A percentile compares a stretch with the other conserved stretches of the same genome.
phyloP scores from a whole-genome alignment of 208 protist genomes.

The Leptomonas pyrrhocoris region DNA sequence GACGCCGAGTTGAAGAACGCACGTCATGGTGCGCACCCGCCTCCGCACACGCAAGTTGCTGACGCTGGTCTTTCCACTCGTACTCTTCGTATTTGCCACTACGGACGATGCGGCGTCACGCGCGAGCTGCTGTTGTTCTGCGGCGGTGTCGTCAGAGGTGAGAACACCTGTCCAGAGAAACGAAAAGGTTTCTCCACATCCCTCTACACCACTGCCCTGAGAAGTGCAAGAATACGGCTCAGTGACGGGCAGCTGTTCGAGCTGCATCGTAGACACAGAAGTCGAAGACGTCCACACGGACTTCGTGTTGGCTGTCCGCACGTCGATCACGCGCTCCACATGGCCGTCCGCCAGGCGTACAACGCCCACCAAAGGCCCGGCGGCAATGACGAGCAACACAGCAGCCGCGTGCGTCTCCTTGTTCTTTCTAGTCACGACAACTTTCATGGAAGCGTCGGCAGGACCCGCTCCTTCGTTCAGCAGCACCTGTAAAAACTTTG shows the following conservation, averaged over 20 bases:
- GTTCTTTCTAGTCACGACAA: slow-evolving; percentile 3
- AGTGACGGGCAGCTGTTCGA: background rate
- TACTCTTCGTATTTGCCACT: too few relatives aligned
- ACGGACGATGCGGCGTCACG: too few relatives aligned
- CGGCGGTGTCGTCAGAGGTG: background rate
- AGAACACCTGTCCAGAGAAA: slow-evolving; percentile 5
- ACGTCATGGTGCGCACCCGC: background rate
- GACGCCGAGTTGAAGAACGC: slow-evolving; percentile 12
- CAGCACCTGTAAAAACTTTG: slow-evolving; percentile 10
- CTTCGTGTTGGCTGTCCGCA: background rate
- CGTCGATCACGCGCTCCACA: slow-evolving; percentile 22
- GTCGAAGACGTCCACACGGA: background rate
- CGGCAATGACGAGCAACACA: slow-evolving; percentile 24
- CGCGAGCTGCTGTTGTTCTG: background rate
- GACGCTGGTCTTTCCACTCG: background rate
- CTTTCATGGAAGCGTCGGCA: slow-evolving; percentile 16
- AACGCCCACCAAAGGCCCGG: slow-evolving; percentile 19
- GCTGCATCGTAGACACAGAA: background rate
- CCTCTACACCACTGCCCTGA: background rate
- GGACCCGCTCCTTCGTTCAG: slow-evolving; percentile 11
- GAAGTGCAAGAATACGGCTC: background rate
- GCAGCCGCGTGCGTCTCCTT: background rate
- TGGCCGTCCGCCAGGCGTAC: slow-evolving; percentile 6
- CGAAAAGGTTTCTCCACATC: background rate
- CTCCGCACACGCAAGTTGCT: background rate